Base-by-base conservation (phyloP, 805 yeast species). In the Kodamaea hsintzibuensis region DNA sequence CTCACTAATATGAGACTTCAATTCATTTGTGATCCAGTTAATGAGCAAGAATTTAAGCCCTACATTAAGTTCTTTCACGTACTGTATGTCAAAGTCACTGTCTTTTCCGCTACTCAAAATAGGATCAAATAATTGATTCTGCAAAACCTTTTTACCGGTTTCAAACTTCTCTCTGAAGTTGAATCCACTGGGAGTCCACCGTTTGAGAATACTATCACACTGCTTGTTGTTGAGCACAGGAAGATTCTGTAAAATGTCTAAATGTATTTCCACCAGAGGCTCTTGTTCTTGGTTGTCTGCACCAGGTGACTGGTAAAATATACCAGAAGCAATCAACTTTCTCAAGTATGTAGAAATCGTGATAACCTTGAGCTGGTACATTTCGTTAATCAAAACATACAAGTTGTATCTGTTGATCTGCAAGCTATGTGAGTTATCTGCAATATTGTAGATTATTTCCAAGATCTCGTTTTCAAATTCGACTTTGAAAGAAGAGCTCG, bases 301-400 rank as follows among this genome's bases (percentile, higher is more conserved):
- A 30, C 62, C 81, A 7, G 82, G 77, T 2, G 76, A 71, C 2
- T 65, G 57, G 67, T 88, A 90, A 46, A 92, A 82, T 0, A 91
- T 76, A 3, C 98, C 99, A 0, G 95, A 85, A 8, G 97, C 90
- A 45, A 93, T 91, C 38, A 92, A 72, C 60, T 85, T 83, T 62
- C 98, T 75, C 54, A 92, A 76, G 62, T 93, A 93, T 1, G 88
- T 79, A 0, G 88, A 83, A 13, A 85, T 74, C 1, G 82, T 69
- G 19, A 88, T 76, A 19, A 87, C 66, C 46, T 79, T 79, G 51
- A 77, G 59, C 42, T 77, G 79, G 48, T 77, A 76, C 2, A 85
- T 66, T 64, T 82, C 85, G 51, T 78, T 75, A 14, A 86, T 73
- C 33, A 85, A 67, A n/a, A 78, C 73, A 57, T 77, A 72, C 30